These are phyloP conservation scores for Leishmania lainsoni DNA, from an alignment of 208 protist genomes.

Conservation along the genomic window DNA sequence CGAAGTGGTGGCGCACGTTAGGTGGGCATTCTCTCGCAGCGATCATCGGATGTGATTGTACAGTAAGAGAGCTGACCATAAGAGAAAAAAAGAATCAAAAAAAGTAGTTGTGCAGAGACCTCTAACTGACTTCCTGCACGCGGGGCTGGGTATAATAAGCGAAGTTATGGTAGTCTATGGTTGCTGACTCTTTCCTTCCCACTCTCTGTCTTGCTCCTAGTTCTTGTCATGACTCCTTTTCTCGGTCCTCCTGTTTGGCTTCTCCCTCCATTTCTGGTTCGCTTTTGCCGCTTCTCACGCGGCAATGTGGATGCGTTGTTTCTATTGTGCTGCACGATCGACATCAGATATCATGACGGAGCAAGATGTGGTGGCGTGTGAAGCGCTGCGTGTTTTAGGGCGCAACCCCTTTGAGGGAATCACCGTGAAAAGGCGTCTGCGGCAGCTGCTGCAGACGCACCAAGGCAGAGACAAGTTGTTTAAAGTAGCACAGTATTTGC, in stretches of 20 bases:
- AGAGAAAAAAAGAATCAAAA: neutral
- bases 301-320: neutral
- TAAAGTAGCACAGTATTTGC: slow-evolving; percentile 89
- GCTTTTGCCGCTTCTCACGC: neutral
- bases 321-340: neutral
- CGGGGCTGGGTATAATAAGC: neutral
- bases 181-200: neutral
- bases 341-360: slow-evolving; percentile 19
- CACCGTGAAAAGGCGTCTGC: slow-evolving; percentile 81
- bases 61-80: neutral
- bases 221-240: neutral
- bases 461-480: slow-evolving; percentile 91
- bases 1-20: neutral
- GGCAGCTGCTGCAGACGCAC: slow-evolving; percentile 90
- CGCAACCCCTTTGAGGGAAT: slow-evolving; percentile 87
- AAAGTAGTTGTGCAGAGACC: neutral
- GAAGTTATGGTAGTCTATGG: neutral
- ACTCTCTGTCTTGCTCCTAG: neutral
- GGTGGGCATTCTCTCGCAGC: neutral
- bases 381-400: slow-evolving; percentile 80
- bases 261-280: slow-evolving; percentile 1
- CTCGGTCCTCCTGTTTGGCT: neutral
- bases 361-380: slow-evolving; percentile 36
- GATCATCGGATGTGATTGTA: neutral
- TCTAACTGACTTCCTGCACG: neutral